A percentile compares a stretch with the other conserved stretches of the same genome.
phyloP scores from a whole-genome alignment of 1,284 basidiomycete species.

The Papiliotrema fonsecae region DNA sequence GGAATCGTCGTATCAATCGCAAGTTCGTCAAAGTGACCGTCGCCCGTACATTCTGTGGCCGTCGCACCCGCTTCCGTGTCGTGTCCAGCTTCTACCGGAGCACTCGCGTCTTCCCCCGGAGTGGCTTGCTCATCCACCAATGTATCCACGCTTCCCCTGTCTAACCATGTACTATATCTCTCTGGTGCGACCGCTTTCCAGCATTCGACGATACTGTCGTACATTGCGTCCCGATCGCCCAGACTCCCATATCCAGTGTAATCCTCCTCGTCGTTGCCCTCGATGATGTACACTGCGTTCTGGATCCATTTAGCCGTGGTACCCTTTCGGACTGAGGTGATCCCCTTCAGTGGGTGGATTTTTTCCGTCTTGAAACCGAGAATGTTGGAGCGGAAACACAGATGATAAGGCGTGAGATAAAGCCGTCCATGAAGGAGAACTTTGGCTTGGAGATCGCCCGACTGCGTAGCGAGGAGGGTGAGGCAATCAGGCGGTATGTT shows the following conservation, averaged over 20 bases:
- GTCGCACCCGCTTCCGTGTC: background rate
- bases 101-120: background rate
- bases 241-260: slow-evolving; percentile 22
- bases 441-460: slow-evolving; percentile 18
- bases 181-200: slow-evolving; percentile 20
- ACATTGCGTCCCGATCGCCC: slow-evolving; percentile 22
- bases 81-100: background rate
- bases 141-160: background rate
- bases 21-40: slow-evolving; percentile 14
- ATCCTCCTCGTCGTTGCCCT: slow-evolving; percentile 4
- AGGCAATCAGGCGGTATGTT: background rate
- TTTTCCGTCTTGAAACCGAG: slow-evolving; percentile 18
- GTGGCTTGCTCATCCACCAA: background rate
- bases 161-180: background rate
- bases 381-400: slow-evolving; percentile 29
- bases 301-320: slow-evolving; percentile 33
- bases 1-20: slow-evolving; percentile 19
- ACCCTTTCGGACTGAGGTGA: slow-evolving; percentile 15
- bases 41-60: slow-evolving; percentile 11
- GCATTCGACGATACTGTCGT: slow-evolving; percentile 9
- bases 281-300: slow-evolving; percentile 20
- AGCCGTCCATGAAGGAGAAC: slow-evolving; percentile 24
- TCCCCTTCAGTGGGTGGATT: slow-evolving; percentile 15
- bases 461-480: slow-evolving; percentile 20
- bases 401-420: slow-evolving; percentile 21